A percentile compares a stretch with the other conserved stretches of the same genome.
Conservation (phyloP, 805 yeast genomes). For the Candida maltosa region DNA sequence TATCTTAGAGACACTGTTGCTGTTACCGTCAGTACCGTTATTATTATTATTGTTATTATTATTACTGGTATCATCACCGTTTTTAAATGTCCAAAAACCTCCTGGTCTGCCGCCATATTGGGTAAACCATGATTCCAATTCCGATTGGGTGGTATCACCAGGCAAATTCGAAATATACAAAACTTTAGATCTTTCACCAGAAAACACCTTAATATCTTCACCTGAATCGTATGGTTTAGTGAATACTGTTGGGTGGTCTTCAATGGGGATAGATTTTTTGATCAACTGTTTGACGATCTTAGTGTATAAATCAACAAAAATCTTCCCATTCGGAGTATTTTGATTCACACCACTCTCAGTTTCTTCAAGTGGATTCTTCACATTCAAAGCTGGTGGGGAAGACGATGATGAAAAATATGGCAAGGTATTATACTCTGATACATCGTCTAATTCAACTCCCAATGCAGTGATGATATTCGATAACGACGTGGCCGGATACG, state of each 20-base stretch:
- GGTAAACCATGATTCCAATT: conserved; percentile 86
- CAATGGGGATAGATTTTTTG: conserved; percentile 46
- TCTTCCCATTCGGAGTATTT: conserved; percentile 36
- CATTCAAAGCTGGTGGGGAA: conserved; percentile 7
- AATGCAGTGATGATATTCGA: conserved; percentile 46
- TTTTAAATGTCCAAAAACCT: conserved; percentile 83
- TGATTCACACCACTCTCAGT: not conserved
- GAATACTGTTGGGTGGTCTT: conserved; percentile 52
- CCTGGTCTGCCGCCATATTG: conserved; percentile 83
- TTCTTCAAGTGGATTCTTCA: not conserved
- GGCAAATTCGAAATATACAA: conserved; percentile 79
- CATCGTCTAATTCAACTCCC: conserved; percentile 31
- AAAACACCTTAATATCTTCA: conserved; percentile 67
- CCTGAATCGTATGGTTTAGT: conserved; percentile 73
- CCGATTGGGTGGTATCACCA: conserved; percentile 83
- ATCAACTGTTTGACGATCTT: conserved; percentile 46
- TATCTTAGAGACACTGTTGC: too few relatives aligned
- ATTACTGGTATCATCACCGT: conserved; percentile 31
- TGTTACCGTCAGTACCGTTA: too few relatives aligned
- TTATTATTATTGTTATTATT: conserved; percentile 9
- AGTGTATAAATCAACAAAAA: conserved; percentile 42
- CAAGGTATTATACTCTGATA: conserved; percentile 6
- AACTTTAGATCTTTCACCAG: conserved; percentile 72
- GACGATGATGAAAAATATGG: conserved; percentile 9
- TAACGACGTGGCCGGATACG: conserved; percentile 31